Base-by-base conservation (phyloP, 108 stramenopile genomes). In the Bacterosira constricta region DNA sequence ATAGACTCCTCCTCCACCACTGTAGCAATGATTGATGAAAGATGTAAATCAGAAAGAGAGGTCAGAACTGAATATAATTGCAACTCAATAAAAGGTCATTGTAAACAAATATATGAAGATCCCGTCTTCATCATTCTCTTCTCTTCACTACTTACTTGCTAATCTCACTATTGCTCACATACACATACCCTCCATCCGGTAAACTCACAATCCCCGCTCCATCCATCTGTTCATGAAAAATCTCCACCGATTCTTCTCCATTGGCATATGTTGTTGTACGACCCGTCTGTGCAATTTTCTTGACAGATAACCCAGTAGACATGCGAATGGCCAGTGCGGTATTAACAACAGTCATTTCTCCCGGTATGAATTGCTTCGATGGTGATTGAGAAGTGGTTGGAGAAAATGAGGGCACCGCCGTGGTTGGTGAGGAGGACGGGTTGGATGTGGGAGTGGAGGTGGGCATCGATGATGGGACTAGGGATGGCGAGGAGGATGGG, bases 151-250 rank as follows among this genome's bases (percentile, higher is more conserved):
- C n/a, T n/a, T n/a, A n/a, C n/a, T n/a, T n/a, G n/a, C n/a, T n/a
- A n/a, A n/a, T n/a, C n/a, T 65, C 64, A 32, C 49, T 36, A 34
- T 65, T 65, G 46, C 38, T 41, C 1, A 65, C 64, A n/a, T 65
- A 65, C 8, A 52, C 64, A 65, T 65, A 65, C 1, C 64, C 64
- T 45, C 60, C 60, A 61, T 54, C 17, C 34, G n/a, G 30, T 15
- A 54, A 54, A 11, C 32, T 2, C 35, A 54, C 53, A 54, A 54
- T 54, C 53, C 53, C 53, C 31, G 53, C 53, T 15, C 31, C 53
- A 34, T 54, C 53, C 53, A 54, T 54, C 31, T 34, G 30, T 0
- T 7, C 9, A 34, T 54, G 53, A 34, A 29, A 54, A 34, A 11
- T 29, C 25, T 18, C 32, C 2, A 32, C 31, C 13, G 53, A 54